Evolutionary conservation across 2,329 filamentous ascomycete genomes (phyloP), one percentile per base, ranked within the genome.

Genomic region (Stagonosporopsis rhizophila): DNA sequence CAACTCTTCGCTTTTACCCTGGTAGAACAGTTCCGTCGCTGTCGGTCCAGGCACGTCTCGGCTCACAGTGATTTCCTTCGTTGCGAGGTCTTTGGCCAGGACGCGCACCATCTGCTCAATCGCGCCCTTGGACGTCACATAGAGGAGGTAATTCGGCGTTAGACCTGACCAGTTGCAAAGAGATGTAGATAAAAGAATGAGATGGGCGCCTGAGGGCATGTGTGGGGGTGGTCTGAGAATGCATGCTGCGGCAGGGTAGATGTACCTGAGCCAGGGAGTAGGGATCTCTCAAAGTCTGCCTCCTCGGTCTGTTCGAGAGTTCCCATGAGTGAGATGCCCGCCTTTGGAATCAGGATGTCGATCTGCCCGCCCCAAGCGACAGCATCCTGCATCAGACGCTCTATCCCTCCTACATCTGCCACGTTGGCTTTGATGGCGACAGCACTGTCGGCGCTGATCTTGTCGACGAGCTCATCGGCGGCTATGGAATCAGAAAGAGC

Each of bases 251-350:
- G 14, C n/a, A n/a, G 22, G 3, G 14, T 8, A 20, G 6, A 28
- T 52, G 5, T 46, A 59, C 61, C 52, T 70, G 65, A 11, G 60
- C 61, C 9, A 73, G 38, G 27, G 72, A 72, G 37, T 62, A 72
- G 11, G 69, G 66, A 3, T 68, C 67, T 77, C 59, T 89, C 85
- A 52, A 87, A 90, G 22, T 89, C 86, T 2, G 76, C 77, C 47
- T 88, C 85, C 0, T 82, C 85, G 1, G 89, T 87, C 1, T 85
- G 79, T 0, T 85, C 87, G 1, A 85, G 79, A 75, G 65, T 65
- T 22, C 56, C 62, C 44, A 81, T 80, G 42, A 83, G 77, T 0
- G 78, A 80, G 12, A 78, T 75, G 1, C 83, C 85, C 6, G 87
- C 84, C 46, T 86, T 86, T 57, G 84, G 83, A 11, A 87, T 64